Evolutionary conservation across 345 rosid species (phyloP).

Genomic region (Nasturtium officinale): DNA sequence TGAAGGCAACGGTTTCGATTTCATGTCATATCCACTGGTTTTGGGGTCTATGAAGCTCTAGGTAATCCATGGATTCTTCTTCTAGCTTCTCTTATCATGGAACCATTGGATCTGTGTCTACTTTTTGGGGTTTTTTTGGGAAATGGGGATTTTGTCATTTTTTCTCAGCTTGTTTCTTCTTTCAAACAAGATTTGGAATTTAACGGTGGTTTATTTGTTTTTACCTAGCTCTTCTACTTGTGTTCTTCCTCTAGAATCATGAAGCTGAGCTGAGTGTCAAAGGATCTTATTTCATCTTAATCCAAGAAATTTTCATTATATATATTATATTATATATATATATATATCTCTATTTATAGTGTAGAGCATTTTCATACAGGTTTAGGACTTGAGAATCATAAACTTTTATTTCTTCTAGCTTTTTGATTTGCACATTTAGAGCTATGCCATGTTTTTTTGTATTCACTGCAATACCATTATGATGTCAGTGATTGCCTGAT

Average conservation of each 20-base stretch:
- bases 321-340: neutral
- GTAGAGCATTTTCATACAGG: constrained; percentile 1
- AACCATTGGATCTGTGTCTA: constrained; percentile 39
- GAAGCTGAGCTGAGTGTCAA: constrained; percentile 24
- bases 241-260: neutral
- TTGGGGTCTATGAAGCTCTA: constrained; percentile 24
- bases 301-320: neutral
- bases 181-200: constrained; percentile 17
- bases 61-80: constrained; percentile 20
- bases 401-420: constrained; percentile 1
- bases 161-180: constrained; percentile 1
- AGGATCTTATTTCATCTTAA: constrained; percentile 27
- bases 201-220: constrained; percentile 1
- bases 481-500: neutral
- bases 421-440: neutral
- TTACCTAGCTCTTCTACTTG: neutral
- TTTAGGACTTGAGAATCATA: neutral
- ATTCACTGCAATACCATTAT: neutral
- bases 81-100: constrained; percentile 8
- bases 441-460: neutral
- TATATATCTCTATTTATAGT: constrained; percentile 1
- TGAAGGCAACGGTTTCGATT: constrained; percentile 2
- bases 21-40: constrained; percentile 25
- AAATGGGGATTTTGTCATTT: constrained; percentile 3
- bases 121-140: constrained; percentile 11